These are phyloP conservation scores for Naganishia vaughanmartiniae DNA, from an alignment of 768 basidiomycete genomes.

Conservation along the genomic window DNA sequence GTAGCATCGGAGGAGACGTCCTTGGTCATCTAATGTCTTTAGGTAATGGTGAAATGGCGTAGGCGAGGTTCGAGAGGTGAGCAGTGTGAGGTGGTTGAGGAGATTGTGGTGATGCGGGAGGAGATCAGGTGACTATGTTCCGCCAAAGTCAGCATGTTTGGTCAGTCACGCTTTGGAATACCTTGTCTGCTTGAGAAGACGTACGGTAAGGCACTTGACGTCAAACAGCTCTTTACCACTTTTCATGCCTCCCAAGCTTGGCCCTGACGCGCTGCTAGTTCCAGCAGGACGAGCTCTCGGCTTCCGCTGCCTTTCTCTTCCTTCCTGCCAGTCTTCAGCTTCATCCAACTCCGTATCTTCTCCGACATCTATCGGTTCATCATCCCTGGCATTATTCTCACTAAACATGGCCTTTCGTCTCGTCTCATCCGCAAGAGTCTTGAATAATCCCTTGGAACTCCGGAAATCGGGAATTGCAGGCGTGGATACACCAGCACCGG, in stretches of 20 bases:
- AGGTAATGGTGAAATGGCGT: conserved; percentile 78
- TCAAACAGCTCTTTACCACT: conserved; percentile 82
- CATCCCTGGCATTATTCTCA: background rate
- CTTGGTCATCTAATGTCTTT: conserved; percentile 69
- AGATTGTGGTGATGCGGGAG: conserved; percentile 70
- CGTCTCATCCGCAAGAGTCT: conserved; percentile 26
- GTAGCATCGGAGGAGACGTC: conserved; percentile 77
- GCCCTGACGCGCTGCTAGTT: background rate
- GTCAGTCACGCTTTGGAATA: conserved; percentile 19
- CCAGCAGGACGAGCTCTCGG: background rate
- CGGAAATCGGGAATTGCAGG: conserved; percentile 35
- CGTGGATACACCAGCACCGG: conserved; percentile 32
- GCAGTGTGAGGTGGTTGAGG: conserved; percentile 72
- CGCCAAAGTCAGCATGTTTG: conserved; percentile 41
- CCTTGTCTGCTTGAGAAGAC: conserved; percentile 1
- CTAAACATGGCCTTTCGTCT: conserved; percentile 9
- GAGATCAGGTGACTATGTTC: conserved; percentile 56
- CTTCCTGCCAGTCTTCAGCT: conserved; percentile 1
- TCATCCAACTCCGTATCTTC: background rate
- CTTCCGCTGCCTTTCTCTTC: conserved; percentile 25
- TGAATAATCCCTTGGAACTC: conserved; percentile 31
- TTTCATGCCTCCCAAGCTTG: conserved; percentile 68
- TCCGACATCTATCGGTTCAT: background rate
- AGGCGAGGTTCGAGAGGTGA: conserved; percentile 70
- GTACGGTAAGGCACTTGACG: conserved; percentile 79